Conservation (phyloP, 2,329 filamentous ascomycete genomes). For the Xylaria sp. region DNA sequence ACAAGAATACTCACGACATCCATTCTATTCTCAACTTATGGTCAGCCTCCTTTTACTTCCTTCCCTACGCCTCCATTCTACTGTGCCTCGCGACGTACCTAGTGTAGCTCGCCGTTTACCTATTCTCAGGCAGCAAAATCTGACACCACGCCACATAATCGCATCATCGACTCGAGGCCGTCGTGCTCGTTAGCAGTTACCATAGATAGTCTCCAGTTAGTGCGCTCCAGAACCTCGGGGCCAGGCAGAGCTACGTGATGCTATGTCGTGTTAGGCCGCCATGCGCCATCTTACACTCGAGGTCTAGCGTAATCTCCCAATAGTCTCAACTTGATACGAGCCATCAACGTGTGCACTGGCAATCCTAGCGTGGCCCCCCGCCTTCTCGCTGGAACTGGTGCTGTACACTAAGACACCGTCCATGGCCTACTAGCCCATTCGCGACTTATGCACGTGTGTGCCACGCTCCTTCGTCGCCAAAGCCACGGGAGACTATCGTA, state of each 20-base stretch:
- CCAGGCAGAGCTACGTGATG: neutral
- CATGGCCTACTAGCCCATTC: neutral
- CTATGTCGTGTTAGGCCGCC: neutral
- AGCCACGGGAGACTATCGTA: neutral
- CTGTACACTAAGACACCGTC: too few species aligned
- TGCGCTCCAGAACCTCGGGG: neutral
- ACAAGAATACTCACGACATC: neutral
- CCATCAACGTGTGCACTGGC: neutral
- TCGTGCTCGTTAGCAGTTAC: neutral
- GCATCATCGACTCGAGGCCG: neutral
- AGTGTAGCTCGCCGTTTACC: neutral
- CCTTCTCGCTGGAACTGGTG: neutral
- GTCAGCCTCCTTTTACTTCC: constrained; percentile 18
- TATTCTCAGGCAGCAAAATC: too few species aligned
- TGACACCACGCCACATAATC: neutral
- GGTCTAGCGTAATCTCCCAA: constrained; percentile 19
- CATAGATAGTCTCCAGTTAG: neutral
- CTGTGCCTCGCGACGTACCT: constrained; percentile 12
- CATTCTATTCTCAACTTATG: neutral
- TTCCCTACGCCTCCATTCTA: neutral
- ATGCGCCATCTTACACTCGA: constrained; percentile 10
- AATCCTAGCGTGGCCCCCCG: constrained; percentile 9
- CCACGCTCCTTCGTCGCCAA: neutral
- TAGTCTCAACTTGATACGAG: constrained; percentile 17
- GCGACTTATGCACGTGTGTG: neutral